A percentile compares a stretch with the other conserved stretches of the same genome.
These are phyloP conservation scores for Ailanthus altissimus DNA, from an alignment of 345 rosid species.

Conservation along the genomic window DNA sequence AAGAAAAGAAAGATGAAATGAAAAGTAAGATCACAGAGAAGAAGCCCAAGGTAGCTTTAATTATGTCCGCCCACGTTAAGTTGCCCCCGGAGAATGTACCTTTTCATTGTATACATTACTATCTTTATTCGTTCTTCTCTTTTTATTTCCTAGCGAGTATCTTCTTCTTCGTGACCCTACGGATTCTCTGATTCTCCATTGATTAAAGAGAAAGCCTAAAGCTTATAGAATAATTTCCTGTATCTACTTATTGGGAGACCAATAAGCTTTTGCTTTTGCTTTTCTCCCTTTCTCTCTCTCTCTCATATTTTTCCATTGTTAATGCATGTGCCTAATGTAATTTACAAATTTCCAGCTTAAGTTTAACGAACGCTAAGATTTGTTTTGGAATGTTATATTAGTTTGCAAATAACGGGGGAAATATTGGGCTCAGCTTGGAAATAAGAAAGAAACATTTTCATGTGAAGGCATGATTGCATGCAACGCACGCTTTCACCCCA, in stretches of 20 bases:
- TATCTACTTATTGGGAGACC: slow-evolving; percentile 24
- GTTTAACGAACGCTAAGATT: neutral
- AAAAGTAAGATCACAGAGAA: neutral
- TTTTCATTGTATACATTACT: neutral
- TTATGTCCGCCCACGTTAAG: neutral
- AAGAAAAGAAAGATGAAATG: neutral
- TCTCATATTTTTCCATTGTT: neutral
- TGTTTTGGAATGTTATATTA: neutral
- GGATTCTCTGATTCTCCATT: slow-evolving; percentile 32
- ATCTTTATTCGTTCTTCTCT: neutral
- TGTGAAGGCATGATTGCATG: slow-evolving; percentile 32
- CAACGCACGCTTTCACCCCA: slow-evolving; percentile 45
- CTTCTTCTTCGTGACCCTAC: slow-evolving; percentile 12
- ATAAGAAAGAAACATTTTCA: neutral
- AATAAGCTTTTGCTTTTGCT: slow-evolving; percentile 22
- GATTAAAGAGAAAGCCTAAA: slow-evolving; percentile 38
- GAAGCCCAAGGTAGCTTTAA: neutral
- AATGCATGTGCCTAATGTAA: neutral
- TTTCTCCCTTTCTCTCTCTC: neutral
- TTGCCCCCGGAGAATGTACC: slow-evolving; percentile 1
- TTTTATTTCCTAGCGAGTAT: neutral
- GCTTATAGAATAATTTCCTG: slow-evolving; percentile 1
- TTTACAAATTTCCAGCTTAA: neutral
- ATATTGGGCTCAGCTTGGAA: too few species aligned
- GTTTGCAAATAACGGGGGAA: neutral